phyloP scores from a whole-genome alignment of 2,329 filamentous ascomycete species.

The Neoarthrinium moseri region DNA sequence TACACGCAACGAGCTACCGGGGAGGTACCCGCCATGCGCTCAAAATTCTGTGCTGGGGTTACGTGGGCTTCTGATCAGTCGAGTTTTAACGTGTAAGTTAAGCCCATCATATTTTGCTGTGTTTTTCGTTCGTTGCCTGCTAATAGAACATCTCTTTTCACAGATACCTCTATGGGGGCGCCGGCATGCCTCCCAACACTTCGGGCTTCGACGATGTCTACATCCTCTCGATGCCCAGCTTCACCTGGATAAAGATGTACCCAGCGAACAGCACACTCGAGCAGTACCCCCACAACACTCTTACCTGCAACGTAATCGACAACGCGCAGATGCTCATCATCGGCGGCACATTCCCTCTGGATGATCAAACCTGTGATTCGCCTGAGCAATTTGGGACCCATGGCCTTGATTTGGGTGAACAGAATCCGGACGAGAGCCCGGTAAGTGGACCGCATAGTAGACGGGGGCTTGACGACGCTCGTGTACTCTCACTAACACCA shows the following conservation, averaged over 20 bases:
- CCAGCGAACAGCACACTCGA: slow-evolving; percentile 38
- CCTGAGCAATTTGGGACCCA: slow-evolving; percentile 53
- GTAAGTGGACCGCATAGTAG: no score
- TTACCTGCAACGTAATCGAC: slow-evolving; percentile 57
- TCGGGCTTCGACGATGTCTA: slow-evolving; percentile 62
- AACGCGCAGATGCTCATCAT: slow-evolving; percentile 62
- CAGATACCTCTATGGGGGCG: slow-evolving; percentile 63
- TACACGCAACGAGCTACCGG: slow-evolving; percentile 58
- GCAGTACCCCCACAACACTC: slow-evolving; percentile 48
- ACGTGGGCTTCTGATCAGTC: slow-evolving; percentile 59
- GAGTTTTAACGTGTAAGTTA: slow-evolving; percentile 62
- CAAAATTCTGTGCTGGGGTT: slow-evolving; percentile 61
- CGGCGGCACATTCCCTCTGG: slow-evolving; percentile 55
- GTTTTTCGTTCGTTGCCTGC: no score
- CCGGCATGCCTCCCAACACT: slow-evolving; percentile 42
- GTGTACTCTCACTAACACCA: not conserved
- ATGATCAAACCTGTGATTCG: slow-evolving; percentile 46
- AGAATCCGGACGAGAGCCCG: slow-evolving; percentile 40
- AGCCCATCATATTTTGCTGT: slow-evolving; percentile 1
- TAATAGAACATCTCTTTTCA: no score
- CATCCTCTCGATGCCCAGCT: slow-evolving; percentile 60
- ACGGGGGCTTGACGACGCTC: no score
- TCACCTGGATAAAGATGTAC: slow-evolving; percentile 60
- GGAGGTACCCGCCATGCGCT: slow-evolving; percentile 47
- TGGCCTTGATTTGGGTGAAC: slow-evolving; percentile 52